A percentile compares a stretch with the other conserved stretches of the same genome.
These are phyloP conservation scores for Santalum album DNA, from an alignment of 164 flowering plant genomes.

Conservation along the genomic window DNA sequence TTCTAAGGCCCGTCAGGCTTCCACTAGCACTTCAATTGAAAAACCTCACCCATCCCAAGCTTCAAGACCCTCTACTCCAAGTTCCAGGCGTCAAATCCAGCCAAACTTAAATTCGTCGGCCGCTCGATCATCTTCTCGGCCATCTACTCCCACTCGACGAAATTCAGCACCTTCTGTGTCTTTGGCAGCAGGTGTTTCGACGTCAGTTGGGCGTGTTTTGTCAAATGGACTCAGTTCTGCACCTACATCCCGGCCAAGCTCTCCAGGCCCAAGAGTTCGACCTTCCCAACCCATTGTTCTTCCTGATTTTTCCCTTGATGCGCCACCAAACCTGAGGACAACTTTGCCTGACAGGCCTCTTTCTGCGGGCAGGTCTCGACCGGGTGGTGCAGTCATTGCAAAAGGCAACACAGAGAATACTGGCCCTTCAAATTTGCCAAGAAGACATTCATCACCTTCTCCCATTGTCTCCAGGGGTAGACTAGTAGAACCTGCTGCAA, in stretches of 20 bases:
- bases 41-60: constrained; percentile 42
- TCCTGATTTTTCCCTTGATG: constrained; percentile 78
- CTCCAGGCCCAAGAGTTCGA: constrained; percentile 64
- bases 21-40: constrained; percentile 36
- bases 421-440: constrained; percentile 24
- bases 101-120: constrained; percentile 40
- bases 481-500: constrained; percentile 39
- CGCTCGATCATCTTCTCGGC: constrained; percentile 52
- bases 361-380: constrained; percentile 89
- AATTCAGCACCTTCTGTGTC: constrained; percentile 38
- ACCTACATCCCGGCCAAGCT: constrained; percentile 64
- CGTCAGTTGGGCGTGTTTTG: constrained; percentile 44
- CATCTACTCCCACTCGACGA: constrained; percentile 87
- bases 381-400: constrained; percentile 34
- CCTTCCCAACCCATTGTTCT: constrained; percentile 53
- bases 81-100: constrained; percentile 52
- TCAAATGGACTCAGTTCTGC: constrained; percentile 48
- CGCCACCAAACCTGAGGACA: constrained; percentile 90
- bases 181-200: constrained; percentile 16
- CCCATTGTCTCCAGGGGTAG: constrained; percentile 60
- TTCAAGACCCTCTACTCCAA: constrained; percentile 84
- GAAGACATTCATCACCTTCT: constrained; percentile 77
- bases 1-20: constrained; percentile 28
- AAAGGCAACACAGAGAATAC: constrained; percentile 42
- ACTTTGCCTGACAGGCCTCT: constrained; percentile 80